Evolutionary conservation across 495 filamentous ascomycete species (phyloP), one percentile per base, ranked within the genome.

Genomic region (Barbatosphaeria neglecta): DNA sequence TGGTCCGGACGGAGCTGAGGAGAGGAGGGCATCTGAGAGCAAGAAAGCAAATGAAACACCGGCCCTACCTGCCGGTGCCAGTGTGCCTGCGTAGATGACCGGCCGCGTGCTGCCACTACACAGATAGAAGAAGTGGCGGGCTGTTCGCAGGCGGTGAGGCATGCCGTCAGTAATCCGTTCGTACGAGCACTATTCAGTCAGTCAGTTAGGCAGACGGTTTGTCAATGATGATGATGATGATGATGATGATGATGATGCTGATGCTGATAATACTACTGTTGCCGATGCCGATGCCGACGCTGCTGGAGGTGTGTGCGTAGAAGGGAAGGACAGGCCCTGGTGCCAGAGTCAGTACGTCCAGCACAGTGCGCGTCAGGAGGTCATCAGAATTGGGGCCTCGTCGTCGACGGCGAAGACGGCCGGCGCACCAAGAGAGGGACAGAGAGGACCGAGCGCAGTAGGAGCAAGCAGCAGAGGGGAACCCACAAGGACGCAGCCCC

Each of bases 321-420:
- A n/a, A n/a, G n/a, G n/a, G n/a, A n/a, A n/a, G n/a, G n/a, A n/a
- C n/a, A n/a, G n/a, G 39, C 19, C 20, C n/a, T 8, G 23, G 23
- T 41, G 39, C 22, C 22, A 23, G 20, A 23, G 39, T 13, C 39
- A 10, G 20, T 24, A 24, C 20, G 20, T 5, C 19, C 35, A 40
- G 45, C 56, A 65, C 60, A 65, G 62, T 65, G 60, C 53, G 58
- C 10, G 43, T 38, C 43, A 20, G 49, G 37, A 49, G 41, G 37
- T 41, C 27, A 25, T 25, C 17, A 19, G 44, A 54, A 51, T 49
- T 49, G 47, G 51, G 52, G 52, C n/a, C 43, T 25, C 44, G 20
- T 39, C 17, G 37, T 39, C 17, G 17, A 22, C 37, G 20, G 16
- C 4, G 46, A 22, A 49, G 44, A 41, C 37, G 46, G 24, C 42